Evolutionary conservation across 2,329 filamentous ascomycete genomes (phyloP), one percentile per base, ranked within the genome.

Genomic region (Colletotrichum cuscutae): DNA sequence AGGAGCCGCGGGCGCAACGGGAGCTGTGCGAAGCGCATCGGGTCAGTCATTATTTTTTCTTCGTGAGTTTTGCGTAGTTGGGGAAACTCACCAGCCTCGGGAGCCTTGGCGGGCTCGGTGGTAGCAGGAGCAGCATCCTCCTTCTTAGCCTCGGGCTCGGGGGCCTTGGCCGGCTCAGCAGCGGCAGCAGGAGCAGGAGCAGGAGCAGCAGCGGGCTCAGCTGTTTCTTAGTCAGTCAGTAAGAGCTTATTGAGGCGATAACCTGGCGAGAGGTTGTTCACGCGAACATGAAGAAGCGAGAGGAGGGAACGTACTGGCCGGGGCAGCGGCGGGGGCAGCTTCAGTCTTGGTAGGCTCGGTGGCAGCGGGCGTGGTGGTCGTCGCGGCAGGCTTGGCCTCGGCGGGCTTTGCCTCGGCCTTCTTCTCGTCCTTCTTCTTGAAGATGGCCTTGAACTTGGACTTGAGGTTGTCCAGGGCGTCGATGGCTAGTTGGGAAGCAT

Each of bases 401-500:
- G 75, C 63, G 32, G 75, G 64, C 65, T 65, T 66, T 11, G 81
- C 76, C 68, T 80, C 81, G n/a, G 79, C 73, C 77, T 82, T 82
- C 76, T 84, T 80, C 58, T 81, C 77, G 54, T 73, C 65, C 82
- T 84, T 86, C 80, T 86, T 87, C 81, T 86, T 87, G 83, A 89
- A 87, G 80, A 83, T 81, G 75, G 82, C 81, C 84, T 86, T 87
- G 78, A 90, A 79, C 86, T 89, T 89, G 78, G 81, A 83, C 86
- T 87, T 89, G 76, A 90, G 76, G 82, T 89, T 89, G 78, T 87
- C 86, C 73, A 90, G 81, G 42, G 87, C 86, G 75, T 85, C 82
- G 62, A 84, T 80, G 67, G 88, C 88, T 89, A 75, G 37, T 58
- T 60, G 24, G 56, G 49, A 35, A 63, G 24, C 37, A 68, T 78